phyloP scores from a whole-genome alignment of 2,329 filamentous ascomycete genomes.

The Venturia effusa region DNA sequence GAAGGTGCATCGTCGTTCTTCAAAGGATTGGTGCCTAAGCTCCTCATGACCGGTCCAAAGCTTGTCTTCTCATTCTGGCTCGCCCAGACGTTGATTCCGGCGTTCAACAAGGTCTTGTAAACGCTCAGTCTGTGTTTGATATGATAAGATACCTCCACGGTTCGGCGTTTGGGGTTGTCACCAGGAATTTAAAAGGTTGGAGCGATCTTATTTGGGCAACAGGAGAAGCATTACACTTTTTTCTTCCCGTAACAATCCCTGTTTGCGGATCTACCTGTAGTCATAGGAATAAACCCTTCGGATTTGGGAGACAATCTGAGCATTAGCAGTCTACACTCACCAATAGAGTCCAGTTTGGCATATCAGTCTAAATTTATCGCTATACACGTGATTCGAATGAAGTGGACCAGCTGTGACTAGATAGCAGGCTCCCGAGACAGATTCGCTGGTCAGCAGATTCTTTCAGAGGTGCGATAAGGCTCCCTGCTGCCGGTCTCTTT shows the following conservation, averaged over 20 bases:
- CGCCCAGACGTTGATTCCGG: conserved; percentile 92
- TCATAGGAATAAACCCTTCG: background rate
- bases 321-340: background rate
- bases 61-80: conserved; percentile 99
- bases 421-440: background rate
- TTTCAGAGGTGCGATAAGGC: background rate
- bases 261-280: background rate
- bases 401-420: background rate
- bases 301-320: background rate
- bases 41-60: conserved; percentile 98
- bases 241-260: background rate
- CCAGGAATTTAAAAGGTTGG: background rate
- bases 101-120: conserved; percentile 63
- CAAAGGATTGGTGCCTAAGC: conserved; percentile 94
- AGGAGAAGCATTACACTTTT: background rate
- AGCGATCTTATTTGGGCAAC: background rate
- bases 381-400: background rate
- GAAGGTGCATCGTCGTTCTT: conserved; percentile 86
- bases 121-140: background rate
- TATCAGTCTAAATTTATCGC: background rate
- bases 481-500: background rate
- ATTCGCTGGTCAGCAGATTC: background rate
- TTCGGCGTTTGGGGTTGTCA: background rate
- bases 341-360: background rate
- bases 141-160: background rate